Conservation (phyloP, 208 protist species). For the Wallacemonas rigidus region DNA sequence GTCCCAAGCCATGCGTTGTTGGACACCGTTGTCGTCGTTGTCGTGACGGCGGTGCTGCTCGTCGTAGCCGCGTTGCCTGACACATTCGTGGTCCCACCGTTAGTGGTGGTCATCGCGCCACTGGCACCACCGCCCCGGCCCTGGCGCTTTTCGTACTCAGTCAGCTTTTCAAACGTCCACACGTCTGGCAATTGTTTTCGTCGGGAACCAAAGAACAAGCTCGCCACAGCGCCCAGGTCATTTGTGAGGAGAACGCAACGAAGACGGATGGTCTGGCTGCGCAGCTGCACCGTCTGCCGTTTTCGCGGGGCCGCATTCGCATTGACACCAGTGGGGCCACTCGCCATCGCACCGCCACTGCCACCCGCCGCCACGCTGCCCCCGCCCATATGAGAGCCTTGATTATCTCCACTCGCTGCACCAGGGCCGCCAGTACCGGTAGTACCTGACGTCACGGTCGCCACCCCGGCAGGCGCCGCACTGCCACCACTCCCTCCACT, state of each 20-base stretch:
- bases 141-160: conserved; percentile 51
- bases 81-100: background rate
- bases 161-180: conserved; percentile 63
- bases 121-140: conserved; percentile 4
- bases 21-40: conserved; percentile 27
- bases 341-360: no score
- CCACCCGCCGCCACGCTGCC: background rate
- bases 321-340: background rate
- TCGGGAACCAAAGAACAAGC: conserved; percentile 60
- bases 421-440: background rate
- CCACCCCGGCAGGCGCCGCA: background rate
- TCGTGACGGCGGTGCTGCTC: conserved; percentile 2
- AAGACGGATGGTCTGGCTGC: conserved; percentile 53
- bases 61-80: background rate
- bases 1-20: conserved; percentile 82
- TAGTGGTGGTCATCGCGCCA: background rate
- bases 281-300: conserved; percentile 9
- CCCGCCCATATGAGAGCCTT: background rate
- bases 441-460: background rate
- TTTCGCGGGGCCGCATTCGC: background rate
- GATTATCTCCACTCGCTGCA: background rate
- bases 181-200: conserved; percentile 31
- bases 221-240: conserved; percentile 49
- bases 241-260: conserved; percentile 62
- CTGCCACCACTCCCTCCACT: background rate